Conservation (phyloP, 768 basidiomycete species). For the Mycena rosella region DNA sequence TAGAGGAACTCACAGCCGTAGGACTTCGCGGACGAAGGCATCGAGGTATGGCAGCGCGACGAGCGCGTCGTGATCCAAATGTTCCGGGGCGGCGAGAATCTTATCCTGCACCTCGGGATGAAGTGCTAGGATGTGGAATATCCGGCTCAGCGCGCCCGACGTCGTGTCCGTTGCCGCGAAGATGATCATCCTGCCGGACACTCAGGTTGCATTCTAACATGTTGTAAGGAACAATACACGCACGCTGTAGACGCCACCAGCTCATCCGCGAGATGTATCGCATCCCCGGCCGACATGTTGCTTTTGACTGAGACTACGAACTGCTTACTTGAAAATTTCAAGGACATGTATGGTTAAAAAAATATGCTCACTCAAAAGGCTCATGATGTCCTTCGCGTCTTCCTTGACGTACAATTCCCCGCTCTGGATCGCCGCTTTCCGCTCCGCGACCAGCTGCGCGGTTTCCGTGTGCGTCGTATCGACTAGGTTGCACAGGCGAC, state of each 20-base stretch:
- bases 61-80: not conserved
- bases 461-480: not conserved
- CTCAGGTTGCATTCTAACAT: no score
- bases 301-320: not conserved
- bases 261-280: not conserved
- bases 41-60: constrained; percentile 1
- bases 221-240: no score
- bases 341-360: no score
- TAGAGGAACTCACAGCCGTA: not conserved
- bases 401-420: not conserved
- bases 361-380: not conserved
- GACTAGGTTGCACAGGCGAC: not conserved
- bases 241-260: not conserved
- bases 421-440: not conserved
- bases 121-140: not conserved
- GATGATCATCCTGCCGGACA: not conserved
- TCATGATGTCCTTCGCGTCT: constrained; percentile 1
- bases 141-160: not conserved
- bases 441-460: not conserved
- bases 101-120: not conserved
- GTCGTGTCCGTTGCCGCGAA: not conserved
- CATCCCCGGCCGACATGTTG: not conserved
- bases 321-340: no score
- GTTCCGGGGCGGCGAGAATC: not conserved
- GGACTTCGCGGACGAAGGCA: not conserved